Base-by-base conservation (phyloP, 2,329 filamentous ascomycete genomes). In the Fusarium napiforme region DNA sequence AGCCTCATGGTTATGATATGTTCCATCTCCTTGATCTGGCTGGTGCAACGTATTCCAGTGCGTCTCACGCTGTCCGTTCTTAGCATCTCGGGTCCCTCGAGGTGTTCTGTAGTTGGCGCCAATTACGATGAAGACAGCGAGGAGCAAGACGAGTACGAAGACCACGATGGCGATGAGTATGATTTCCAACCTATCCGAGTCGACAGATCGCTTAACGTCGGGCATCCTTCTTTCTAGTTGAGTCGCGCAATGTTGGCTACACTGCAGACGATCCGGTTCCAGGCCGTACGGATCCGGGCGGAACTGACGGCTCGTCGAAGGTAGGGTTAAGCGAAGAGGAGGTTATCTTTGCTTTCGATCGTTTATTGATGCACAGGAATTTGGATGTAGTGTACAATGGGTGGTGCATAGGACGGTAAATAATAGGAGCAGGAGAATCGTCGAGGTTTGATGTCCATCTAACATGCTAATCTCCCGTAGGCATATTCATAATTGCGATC, bases 131-230 rank as follows among this genome's bases (percentile, higher is more conserved):
- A 82, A 59, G n/a, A 80, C 64, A 28, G 76, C 77, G 21, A 84
- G 73, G 11, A 81, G 67, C 21, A 72, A 74, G 21, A 83, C 81
- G 32, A 83, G 77, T 21, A 80, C 46, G 40, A 84, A 69, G 49
- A 81, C 78, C 18, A 76, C 78, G 19, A 77, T 64, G 18, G 82
- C 80, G 32, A 84, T 70, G 32, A 82, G 69, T 42, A 79, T 57
- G 49, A 83, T 81, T 70, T 83, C 81, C 40, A 81, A 63, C 47
- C 77, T 76, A 60, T 71, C 78, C 39, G 78, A 69, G n/a, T 81
- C 78, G 46, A 79, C 45, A 39, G 76, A 73, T 36, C 67, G 75
- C 30, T 67, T 63, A 47, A 58, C 37, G 53, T 78, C 60, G 52
- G 77, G 39, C 79, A 81, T 80, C 47, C 30, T 73, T 52, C 26